Evolutionary conservation across 768 basidiomycete genomes (phyloP), one percentile per base, ranked within the genome.

Genomic region (Macrolepiota fuliginosa): DNA sequence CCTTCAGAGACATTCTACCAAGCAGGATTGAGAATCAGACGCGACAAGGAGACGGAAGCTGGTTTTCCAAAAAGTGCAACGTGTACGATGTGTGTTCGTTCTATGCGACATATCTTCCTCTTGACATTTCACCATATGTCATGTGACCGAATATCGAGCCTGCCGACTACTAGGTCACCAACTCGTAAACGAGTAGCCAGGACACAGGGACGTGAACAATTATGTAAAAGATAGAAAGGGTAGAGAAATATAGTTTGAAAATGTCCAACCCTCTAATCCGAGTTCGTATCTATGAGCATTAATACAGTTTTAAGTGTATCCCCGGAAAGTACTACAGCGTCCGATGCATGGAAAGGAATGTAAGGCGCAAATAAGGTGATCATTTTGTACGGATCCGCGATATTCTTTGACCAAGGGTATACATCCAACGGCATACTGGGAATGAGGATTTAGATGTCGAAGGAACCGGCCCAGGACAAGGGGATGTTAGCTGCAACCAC

Each of bases 1-100:
- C 90, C 82, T 90, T 91, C 74, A 90, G 73, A 56, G 90, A 83
- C 90, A 91, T 90, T 69, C 64, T 68, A 50, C 62, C n/a, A 37
- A 37, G 56, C 36, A 37, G 17, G 22, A 4, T 36, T 19, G 19
- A 25, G 49, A 51, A n/a, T 51, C 42, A 40, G 22, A 51, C 29
- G 40, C 55, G 56, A 32, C 19, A 35, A 32, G 49, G 24, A 39
- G 12, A 27, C 12, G 19, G 2, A 42, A 45, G 11, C 29, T 5
- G 40, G 15, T 36, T 46, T 56, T 58, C 47, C 29, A 32, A 24
- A 49, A 19, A 57, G 57, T 56, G 59, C 62, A 51, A 54, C 35
- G 54, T 61, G 56, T 39, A 17, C 50, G 58, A 51, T 53, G 17
- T 11, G 40, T 46, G 24, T n/a, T 22, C 32, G n/a, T 29, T 51